A percentile compares a stretch with the other conserved stretches of the same genome.
Evolutionary conservation across 768 basidiomycete genomes (phyloP).

Genomic region (Lactarius tabidus): DNA sequence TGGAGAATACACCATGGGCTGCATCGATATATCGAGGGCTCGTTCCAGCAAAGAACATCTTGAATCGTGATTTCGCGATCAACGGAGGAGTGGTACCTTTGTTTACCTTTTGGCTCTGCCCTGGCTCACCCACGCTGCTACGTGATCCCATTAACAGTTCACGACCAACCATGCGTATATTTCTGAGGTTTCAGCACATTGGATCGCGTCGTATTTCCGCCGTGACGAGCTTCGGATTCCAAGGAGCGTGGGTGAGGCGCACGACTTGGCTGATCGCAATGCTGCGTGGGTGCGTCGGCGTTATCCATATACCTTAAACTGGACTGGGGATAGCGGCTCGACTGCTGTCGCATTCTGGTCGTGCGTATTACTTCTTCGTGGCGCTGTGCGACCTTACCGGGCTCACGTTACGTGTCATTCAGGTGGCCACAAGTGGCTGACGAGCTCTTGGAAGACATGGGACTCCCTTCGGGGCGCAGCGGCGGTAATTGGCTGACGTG

Average conservation of each 20-base stretch:
- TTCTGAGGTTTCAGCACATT: conserved; percentile 54
- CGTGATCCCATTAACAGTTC: conserved; percentile 40
- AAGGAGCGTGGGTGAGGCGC: conserved; percentile 43
- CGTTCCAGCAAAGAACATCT: conserved; percentile 56
- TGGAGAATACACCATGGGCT: conserved; percentile 35
- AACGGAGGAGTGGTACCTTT: conserved; percentile 52
- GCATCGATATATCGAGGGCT: conserved; percentile 58
- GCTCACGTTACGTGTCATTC: background rate
- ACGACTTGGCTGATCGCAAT: conserved; percentile 40
- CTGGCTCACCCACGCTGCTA: background rate
- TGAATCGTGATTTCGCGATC: conserved; percentile 55
- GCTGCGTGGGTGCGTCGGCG: conserved; percentile 54
- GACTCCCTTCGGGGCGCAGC: conserved; percentile 45
- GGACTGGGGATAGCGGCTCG: conserved; percentile 52
- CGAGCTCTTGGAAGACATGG: conserved; percentile 57
- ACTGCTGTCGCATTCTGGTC: conserved; percentile 47
- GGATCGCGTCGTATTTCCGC: conserved; percentile 62
- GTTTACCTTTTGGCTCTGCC: conserved; percentile 21
- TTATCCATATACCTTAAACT: conserved; percentile 46
- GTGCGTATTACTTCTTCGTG: conserved; percentile 33
- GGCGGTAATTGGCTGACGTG: conserved; percentile 67
- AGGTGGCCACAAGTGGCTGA: conserved; percentile 64
- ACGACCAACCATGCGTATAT: conserved; percentile 52
- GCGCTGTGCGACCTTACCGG: background rate
- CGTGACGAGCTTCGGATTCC: conserved; percentile 49